A percentile compares a stretch with the other conserved stretches of the same genome.
phyloP scores from a whole-genome alignment of 2,329 filamentous ascomycete genomes.

The Pseudonectria buxi region DNA sequence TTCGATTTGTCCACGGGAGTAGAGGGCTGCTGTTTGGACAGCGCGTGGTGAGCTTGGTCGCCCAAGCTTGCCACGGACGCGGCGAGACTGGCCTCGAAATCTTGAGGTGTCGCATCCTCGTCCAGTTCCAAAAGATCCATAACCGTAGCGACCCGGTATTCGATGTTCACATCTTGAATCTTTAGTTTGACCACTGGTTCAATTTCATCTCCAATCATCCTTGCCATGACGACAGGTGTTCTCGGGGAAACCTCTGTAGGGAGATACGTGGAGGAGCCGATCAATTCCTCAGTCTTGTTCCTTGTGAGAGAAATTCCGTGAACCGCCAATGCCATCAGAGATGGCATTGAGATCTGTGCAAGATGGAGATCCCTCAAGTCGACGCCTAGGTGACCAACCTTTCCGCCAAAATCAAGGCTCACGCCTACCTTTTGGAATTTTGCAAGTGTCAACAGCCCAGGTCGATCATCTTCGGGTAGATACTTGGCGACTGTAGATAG shows the following conservation, averaged over 20 bases:
- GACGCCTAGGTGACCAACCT: slow-evolving; percentile 58
- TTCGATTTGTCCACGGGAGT: slow-evolving; percentile 22
- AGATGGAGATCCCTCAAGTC: slow-evolving; percentile 58
- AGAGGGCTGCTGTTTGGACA: slow-evolving; percentile 25
- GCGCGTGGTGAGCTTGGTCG: slow-evolving; percentile 50
- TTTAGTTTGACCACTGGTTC: slow-evolving; percentile 87
- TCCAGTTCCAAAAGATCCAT: slow-evolving; percentile 70
- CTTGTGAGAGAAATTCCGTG: slow-evolving; percentile 54
- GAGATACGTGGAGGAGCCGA: slow-evolving; percentile 45
- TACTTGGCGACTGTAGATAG: slow-evolving; percentile 89
- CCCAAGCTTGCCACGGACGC: slow-evolving; percentile 74
- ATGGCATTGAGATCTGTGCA: slow-evolving; percentile 78
- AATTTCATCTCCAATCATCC: slow-evolving; percentile 89
- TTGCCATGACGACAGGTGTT: slow-evolving; percentile 65
- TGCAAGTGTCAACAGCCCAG: slow-evolving; percentile 72
- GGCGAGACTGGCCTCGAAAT: slow-evolving; percentile 68
- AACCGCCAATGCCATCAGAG: slow-evolving; percentile 72
- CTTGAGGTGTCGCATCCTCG: slow-evolving; percentile 61
- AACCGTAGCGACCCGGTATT: slow-evolving; percentile 80
- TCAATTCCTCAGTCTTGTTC: slow-evolving; percentile 62
- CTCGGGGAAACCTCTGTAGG: slow-evolving; percentile 20
- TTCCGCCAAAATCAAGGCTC: slow-evolving; percentile 57
- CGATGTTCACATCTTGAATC: slow-evolving; percentile 73
- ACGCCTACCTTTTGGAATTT: slow-evolving; percentile 58
- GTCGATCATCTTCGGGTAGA: slow-evolving; percentile 88